Base-by-base conservation (phyloP, 106 monocot species). In the Narthecium ossifragum region DNA sequence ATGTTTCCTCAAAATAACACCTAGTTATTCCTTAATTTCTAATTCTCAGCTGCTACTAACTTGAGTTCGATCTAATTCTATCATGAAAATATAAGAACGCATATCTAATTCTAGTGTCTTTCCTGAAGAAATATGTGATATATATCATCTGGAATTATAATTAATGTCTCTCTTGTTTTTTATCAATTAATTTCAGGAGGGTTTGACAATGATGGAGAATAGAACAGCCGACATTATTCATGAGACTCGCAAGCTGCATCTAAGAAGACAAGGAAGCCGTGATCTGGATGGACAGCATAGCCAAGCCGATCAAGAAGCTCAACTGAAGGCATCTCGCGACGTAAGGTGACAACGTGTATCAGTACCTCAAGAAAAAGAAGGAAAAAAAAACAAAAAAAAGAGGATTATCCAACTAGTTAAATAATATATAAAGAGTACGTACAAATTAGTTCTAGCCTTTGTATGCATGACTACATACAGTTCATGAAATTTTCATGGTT, bases 281-380 rank as follows among this genome's bases (percentile, higher is more conserved):
- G 64, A 65, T 63, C 29, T 52, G 6, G 49, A 59, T 48, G 1
- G 64, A 23, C 51, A 62, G 59, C 74, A 70, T 47, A 57, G 46
- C 62, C 64, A 46, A 54, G 37, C 64, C 8, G 83, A 80, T 25
- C 71, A 75, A 28, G 83, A 92, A 53, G 76, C 73, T 17, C 83
- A 83, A 57, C 57, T 92, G 66, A 92, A 92, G 75, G 80, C 83
- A 38, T 86, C 91, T 63, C 83, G 86, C 59, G 71, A 92, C 54
- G 91, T 92, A 83, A 80, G 90, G 82, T 77, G 73, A 60, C 86
- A 71, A 61, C n/a, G n/a, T n/a, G n/a, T n/a, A n/a, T n/a, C n/a
- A n/a, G n/a, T n/a, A n/a, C n/a, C n/a, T n/a, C n/a, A n/a, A n/a
- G n/a, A n/a, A n/a, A n/a, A n/a, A n/a, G n/a, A n/a, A n/a, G n/a